Evolutionary conservation across 2,329 filamentous ascomycete genomes (phyloP).

Genomic region (Ceratocystis cubensis): DNA sequence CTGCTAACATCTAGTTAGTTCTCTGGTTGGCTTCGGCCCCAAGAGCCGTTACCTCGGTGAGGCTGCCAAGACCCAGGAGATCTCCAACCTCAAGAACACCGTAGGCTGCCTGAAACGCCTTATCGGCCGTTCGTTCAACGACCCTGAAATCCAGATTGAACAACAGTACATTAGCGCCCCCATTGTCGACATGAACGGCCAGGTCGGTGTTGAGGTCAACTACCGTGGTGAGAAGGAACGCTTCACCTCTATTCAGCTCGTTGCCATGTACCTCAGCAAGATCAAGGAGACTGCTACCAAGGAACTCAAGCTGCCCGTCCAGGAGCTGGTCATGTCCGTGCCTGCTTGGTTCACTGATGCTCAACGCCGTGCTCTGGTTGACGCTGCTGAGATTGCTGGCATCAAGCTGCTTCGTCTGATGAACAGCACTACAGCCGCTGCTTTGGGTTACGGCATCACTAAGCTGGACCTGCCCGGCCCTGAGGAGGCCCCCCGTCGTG

Average conservation of each 20-base stretch:
- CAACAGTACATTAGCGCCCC: conserved; percentile 78
- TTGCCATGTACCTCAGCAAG: conserved; percentile 92
- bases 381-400: conserved; percentile 85
- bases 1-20: conserved; percentile 38
- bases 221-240: conserved; percentile 91
- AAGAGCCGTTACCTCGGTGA: conserved; percentile 92
- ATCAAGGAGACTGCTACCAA: conserved; percentile 75
- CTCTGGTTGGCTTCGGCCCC: conserved; percentile 87
- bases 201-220: conserved; percentile 85
- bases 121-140: conserved; percentile 70
- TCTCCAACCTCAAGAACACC: conserved; percentile 99
- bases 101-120: conserved; percentile 86
- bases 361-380: conserved; percentile 78
- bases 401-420: conserved; percentile 87
- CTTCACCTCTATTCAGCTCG: conserved; percentile 87
- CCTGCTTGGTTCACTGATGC: conserved; percentile 95
- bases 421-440: conserved; percentile 95
- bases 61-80: conserved; percentile 94
- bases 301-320: conserved; percentile 83
- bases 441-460: conserved; percentile 93
- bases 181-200: conserved; percentile 80
- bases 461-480: conserved; percentile 81
- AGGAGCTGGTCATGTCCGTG: conserved; percentile 85
- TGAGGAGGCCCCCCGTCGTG: conserved; percentile 84
- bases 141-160: conserved; percentile 88